Evolutionary conservation across 1,284 basidiomycete species (phyloP).

Genomic region (Agaricales sp.): DNA sequence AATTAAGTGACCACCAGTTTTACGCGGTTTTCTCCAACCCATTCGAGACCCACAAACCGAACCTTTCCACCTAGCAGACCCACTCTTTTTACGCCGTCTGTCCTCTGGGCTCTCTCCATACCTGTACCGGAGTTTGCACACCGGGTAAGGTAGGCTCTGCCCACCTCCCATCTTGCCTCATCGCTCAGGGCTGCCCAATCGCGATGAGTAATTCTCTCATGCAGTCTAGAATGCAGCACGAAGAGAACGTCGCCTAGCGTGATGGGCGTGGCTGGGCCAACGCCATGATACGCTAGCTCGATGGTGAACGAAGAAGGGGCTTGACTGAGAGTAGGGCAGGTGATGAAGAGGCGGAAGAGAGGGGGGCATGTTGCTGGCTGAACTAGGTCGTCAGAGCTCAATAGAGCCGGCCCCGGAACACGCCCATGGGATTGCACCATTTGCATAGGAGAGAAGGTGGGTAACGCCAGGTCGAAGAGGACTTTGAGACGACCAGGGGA

Average conservation of each 20-base stretch:
- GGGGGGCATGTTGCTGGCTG: background rate
- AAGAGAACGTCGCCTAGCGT: background rate
- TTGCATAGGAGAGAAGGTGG: background rate
- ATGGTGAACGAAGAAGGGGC: too few relatives aligned
- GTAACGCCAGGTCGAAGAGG: background rate
- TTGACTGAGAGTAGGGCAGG: background rate
- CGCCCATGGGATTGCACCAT: background rate
- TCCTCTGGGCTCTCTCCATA: background rate
- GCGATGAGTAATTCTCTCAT: background rate
- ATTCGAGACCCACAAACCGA: background rate
- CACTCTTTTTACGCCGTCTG: background rate
- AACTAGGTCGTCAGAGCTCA: background rate
- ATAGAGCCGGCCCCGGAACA: too few relatives aligned
- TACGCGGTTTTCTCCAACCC: background rate
- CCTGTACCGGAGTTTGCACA: background rate
- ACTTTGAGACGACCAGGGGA: background rate
- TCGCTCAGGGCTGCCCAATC: background rate
- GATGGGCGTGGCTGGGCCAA: background rate
- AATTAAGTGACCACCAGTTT: too few relatives aligned
- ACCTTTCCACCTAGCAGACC: background rate
- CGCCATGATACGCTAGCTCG: background rate
- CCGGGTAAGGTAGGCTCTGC: background rate
- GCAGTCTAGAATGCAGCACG: background rate
- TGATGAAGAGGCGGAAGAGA: background rate
- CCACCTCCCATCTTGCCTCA: background rate